Base-by-base conservation (phyloP, 495 filamentous ascomycete species). In the Margaritispora aquatica region DNA sequence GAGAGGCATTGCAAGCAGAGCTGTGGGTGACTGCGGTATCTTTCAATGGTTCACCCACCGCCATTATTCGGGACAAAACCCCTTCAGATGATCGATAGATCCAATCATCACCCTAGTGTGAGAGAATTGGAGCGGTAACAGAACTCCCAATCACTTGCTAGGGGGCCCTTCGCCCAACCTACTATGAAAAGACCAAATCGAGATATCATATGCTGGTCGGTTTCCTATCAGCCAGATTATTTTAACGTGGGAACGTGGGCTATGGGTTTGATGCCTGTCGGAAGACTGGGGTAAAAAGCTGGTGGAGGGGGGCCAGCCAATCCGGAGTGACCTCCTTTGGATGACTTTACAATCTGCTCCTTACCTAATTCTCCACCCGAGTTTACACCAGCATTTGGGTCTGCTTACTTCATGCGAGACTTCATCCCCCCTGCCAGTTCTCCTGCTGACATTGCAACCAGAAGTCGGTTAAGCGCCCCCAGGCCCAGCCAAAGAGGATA, bases 341-440 rank as follows among this genome's bases (percentile, higher is more conserved):
- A 19, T 21, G 41, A 49, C 41, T 19, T 46, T 24, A 21, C 54
- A 49, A 1, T 11, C 4, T 24, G 24, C 20, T 19, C 4, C 11
- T 59, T 59, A 59, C 57, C 49, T 59, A 59, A 59, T 26, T 48
- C 17, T 22, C 27, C 46, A 24, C 47, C 29, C 29, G 47, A 47
- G 44, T 34, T 34, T 15, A 44, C 38, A 44, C 38, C 38, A 44
- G 15, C 38, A 47, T 51, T 54, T 59, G 4, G 47, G 13, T 3
- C 21, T 59, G 57, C 48, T 59, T 53, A 59, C 57, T 26, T 59
- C 49, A 47, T 38, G 27, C 41, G 13, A 31, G 2, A 2, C 29
- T 27, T 22, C 20, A 13, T 21, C 34, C 34, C 24, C 46, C 55
- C 46, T 34, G 55, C 34, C 54, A 3, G 20, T 21, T 27, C 21